These are phyloP conservation scores for Pseudopyricularia javanii DNA, from an alignment of 2,329 filamentous ascomycete species.

Conservation along the genomic window DNA sequence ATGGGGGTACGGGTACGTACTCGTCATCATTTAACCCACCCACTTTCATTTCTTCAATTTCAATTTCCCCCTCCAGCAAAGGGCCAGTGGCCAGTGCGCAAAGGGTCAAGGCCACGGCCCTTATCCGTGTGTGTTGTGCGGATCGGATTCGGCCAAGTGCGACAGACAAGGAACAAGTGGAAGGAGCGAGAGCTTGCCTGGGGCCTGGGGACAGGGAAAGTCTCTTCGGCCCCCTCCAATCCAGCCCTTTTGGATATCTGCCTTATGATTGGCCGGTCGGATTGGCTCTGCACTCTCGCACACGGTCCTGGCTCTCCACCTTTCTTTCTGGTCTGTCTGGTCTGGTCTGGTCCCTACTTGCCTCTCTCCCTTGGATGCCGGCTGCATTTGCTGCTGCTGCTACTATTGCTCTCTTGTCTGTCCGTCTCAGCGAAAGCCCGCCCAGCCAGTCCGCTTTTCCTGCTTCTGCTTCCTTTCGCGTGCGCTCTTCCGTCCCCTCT, in stretches of 20 bases:
- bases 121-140: no score
- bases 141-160: neutral
- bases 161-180: neutral
- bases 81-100: no score
- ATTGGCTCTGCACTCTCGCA: conserved; percentile 2
- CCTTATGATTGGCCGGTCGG: neutral
- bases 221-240: no score
- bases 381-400: conserved; percentile 4
- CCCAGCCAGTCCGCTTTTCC: neutral
- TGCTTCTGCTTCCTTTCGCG: neutral
- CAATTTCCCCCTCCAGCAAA: conserved; percentile 1
- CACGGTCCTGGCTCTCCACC: neutral
- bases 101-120: no score
- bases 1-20: no score
- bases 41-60: neutral
- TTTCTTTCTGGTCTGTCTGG: neutral
- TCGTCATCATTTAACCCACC: neutral
- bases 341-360: neutral
- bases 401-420: conserved; percentile 1
- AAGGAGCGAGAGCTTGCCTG: no score
- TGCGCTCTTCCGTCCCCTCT: no score
- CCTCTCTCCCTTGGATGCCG: neutral
- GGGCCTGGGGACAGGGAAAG: no score
- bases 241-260: no score
- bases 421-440: neutral